Evolutionary conservation across 768 basidiomycete species (phyloP).

Genomic region (Boletus vinaceobasis): DNA sequence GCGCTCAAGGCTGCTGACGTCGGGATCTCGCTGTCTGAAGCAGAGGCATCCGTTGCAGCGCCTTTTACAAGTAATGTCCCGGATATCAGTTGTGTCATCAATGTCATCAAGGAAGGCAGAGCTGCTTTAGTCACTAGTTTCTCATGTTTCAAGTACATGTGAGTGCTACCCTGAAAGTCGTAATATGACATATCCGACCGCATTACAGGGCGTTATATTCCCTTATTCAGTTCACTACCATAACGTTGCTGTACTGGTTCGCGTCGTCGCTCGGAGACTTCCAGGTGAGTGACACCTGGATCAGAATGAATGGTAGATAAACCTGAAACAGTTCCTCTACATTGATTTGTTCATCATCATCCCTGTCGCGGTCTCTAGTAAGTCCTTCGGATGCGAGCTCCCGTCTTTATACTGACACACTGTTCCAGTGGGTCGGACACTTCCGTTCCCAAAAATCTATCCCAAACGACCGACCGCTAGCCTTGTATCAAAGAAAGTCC

Average conservation of each 20-base stretch:
- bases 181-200: constrained; percentile 7
- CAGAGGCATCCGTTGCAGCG: constrained; percentile 97
- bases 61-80: constrained; percentile 93
- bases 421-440: constrained; percentile 84
- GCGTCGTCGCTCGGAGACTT: constrained; percentile 96
- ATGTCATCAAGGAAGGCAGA: constrained; percentile 95
- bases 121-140: constrained; percentile 97
- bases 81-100: constrained; percentile 93
- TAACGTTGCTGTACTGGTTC: constrained; percentile 93
- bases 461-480: constrained; percentile 93
- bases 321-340: constrained; percentile 72
- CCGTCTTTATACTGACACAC: constrained; percentile 5
- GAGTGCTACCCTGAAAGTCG: constrained; percentile 31
- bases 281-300: constrained; percentile 53
- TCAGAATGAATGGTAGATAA: constrained; percentile 8
- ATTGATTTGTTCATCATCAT: constrained; percentile 98
- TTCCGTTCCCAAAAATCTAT: constrained; percentile 83
- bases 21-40: constrained; percentile 93
- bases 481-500: constrained; percentile 91
- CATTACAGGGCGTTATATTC: constrained; percentile 89
- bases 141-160: constrained; percentile 99
- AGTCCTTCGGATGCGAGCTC: constrained; percentile 28
- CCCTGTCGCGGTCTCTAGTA: constrained; percentile 93
- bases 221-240: constrained; percentile 97
- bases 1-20: constrained; percentile 98